phyloP scores from a whole-genome alignment of 805 yeast species.

The Kazachstania viticola region DNA sequence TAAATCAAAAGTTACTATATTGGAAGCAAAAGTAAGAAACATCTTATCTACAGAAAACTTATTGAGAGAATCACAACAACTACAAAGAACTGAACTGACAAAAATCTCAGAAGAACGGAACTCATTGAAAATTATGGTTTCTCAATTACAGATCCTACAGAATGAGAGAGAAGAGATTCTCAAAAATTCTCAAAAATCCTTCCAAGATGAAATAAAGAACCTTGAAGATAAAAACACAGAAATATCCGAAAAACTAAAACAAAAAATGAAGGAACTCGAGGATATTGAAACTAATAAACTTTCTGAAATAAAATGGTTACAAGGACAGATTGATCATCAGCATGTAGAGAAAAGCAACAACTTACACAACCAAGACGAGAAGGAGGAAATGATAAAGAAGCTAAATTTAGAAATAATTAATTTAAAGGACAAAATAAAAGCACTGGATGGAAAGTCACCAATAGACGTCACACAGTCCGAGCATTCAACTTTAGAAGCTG shows the following conservation, averaged over 20 bases:
- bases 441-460: too few relatives aligned
- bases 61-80: constrained; percentile 36
- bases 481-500: too few relatives aligned
- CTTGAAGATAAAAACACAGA: constrained; percentile 30
- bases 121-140: constrained; percentile 43
- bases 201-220: constrained; percentile 37
- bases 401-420: too few relatives aligned
- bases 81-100: constrained; percentile 41
- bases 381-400: too few relatives aligned
- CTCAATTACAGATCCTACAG: constrained; percentile 48
- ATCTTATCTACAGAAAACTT: constrained; percentile 44
- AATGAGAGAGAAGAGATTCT: constrained; percentile 48
- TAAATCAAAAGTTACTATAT: constrained; percentile 34
- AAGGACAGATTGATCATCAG: constrained; percentile 47
- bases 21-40: constrained; percentile 36
- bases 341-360: too few relatives aligned
- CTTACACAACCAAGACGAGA: too few relatives aligned
- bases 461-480: too few relatives aligned
- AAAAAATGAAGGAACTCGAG: constrained; percentile 28
- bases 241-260: constrained; percentile 11
- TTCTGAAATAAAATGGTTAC: constrained; percentile 40
- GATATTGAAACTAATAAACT: constrained; percentile 29
- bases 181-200: constrained; percentile 37
- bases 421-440: too few relatives aligned
- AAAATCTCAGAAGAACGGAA: constrained; percentile 47